Conservation (phyloP, 148 eudicot genomes). For the Suaeda aralocaspica region DNA sequence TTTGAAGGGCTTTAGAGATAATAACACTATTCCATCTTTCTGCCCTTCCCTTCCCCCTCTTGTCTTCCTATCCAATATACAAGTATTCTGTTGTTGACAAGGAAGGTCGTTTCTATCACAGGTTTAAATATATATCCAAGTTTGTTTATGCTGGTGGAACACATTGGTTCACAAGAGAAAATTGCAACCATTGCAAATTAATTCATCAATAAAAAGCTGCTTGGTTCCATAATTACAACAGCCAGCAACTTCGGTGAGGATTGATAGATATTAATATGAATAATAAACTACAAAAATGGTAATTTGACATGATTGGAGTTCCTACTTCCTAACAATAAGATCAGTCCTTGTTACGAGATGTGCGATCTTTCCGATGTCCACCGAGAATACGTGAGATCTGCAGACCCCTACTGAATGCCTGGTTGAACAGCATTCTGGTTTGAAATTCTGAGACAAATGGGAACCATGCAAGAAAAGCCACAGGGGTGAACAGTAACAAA, state of each 20-base stretch:
- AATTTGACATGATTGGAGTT: neutral
- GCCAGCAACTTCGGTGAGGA: neutral
- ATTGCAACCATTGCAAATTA: neutral
- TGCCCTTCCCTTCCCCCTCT: too few species aligned
- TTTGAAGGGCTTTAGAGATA: too few species aligned
- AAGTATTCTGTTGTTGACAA: too few species aligned
- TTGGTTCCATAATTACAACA: constrained; percentile 17
- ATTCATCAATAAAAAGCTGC: neutral
- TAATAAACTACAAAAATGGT: neutral
- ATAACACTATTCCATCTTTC: too few species aligned
- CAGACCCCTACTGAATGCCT: constrained; percentile 84
- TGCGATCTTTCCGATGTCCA: constrained; percentile 69
- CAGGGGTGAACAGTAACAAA: constrained; percentile 70
- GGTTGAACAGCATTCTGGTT: constrained; percentile 80
- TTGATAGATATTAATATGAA: neutral
- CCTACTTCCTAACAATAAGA: neutral
- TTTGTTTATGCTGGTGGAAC: too few species aligned
- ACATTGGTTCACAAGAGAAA: too few species aligned
- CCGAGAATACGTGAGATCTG: constrained; percentile 85
- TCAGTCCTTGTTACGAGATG: constrained; percentile 64
- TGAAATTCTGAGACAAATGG: constrained; percentile 84
- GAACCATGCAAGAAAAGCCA: constrained; percentile 85
- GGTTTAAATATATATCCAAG: too few species aligned
- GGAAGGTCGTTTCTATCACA: too few species aligned
- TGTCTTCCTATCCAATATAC: too few species aligned